Base-by-base conservation (phyloP, 495 filamentous ascomycete species). In the Hypoxylon subgilvum region DNA sequence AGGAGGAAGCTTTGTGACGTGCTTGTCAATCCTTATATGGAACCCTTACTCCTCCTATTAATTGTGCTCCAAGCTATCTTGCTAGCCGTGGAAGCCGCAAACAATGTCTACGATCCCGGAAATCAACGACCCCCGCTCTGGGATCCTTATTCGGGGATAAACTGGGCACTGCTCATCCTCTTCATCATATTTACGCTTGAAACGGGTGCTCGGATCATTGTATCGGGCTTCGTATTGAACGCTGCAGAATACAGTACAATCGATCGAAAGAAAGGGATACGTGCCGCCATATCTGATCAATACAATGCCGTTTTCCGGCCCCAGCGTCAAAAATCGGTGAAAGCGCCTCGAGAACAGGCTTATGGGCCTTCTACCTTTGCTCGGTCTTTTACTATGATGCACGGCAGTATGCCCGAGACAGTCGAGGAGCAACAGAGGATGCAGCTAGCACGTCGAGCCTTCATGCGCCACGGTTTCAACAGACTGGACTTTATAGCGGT, bases 161-260 rank as follows among this genome's bases (percentile, higher is more conserved):
- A 97, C 68, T 95, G 82, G 74, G 84, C 85, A 13, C 79, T 97
- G 10, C 81, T 97, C 43, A 85, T 70, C 2, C 85, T 97, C 7
- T 99, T 99, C 68, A 74, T 88, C 46, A 85, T 99, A 54, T 99
- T 97, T 68, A 96, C 94, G 4, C 69, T 95, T 13, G 94, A 99
- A 69, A 82, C 94, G 21, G 72, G 84, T 38, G 86, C 88, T 45
- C 86, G 90, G 53, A 85, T 90, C 30, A 85, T 97, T 52, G 94
- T 99, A 8, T 97, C 95, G 0, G 94, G 94, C 4, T 85, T 97
- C 47, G 77, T 99, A 31, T 76, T 95, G 47, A 99, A 99, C 70
- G 84, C 92, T 4, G 74, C 77, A 13, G 92, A 92, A 70, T 95
- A 93, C 68, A 93, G 84, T 67, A 93, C 88, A 14, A 86, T 88